A percentile compares a stretch with the other conserved stretches of the same genome.
Conservation (phyloP, 768 basidiomycete species). For the Lactifluus volemus region DNA sequence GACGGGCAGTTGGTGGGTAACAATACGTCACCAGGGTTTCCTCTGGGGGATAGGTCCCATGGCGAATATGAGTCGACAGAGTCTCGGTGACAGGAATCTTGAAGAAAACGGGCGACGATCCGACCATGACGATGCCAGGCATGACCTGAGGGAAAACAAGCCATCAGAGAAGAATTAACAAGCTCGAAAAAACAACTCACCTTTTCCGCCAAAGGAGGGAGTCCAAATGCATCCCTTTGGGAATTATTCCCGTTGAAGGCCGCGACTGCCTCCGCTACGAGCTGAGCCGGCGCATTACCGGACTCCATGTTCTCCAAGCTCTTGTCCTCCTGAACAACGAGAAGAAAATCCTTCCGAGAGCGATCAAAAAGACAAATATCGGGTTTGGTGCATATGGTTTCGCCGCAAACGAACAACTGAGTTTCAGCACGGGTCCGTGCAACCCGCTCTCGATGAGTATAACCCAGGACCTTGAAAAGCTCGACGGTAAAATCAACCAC, state of each 20-base stretch:
- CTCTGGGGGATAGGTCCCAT: background rate
- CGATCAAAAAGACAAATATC: background rate
- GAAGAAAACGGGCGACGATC: background rate
- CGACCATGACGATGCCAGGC: background rate
- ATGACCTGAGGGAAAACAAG: background rate
- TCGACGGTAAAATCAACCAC: too few species aligned
- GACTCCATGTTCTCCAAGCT: background rate
- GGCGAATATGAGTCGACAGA: background rate
- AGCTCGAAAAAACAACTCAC: background rate
- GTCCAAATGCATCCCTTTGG: background rate
- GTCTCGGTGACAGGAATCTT: background rate
- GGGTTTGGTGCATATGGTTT: background rate
- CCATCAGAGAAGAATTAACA: background rate
- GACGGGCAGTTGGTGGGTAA: slow-evolving; percentile 9
- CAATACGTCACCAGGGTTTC: background rate
- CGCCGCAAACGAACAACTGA: background rate
- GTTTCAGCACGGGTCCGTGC: background rate
- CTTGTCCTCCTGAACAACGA: slow-evolving; percentile 9
- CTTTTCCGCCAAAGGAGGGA: background rate
- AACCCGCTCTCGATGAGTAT: background rate
- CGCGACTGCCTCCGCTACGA: background rate
- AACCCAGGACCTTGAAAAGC: too few species aligned
- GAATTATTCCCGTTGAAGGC: background rate
- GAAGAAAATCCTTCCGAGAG: background rate
- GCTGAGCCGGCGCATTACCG: background rate